A percentile compares a stretch with the other conserved stretches of the same genome.
Evolutionary conservation across 1,139 yeast genomes (phyloP).

Genomic region (Debaryomycetaceae sp.): DNA sequence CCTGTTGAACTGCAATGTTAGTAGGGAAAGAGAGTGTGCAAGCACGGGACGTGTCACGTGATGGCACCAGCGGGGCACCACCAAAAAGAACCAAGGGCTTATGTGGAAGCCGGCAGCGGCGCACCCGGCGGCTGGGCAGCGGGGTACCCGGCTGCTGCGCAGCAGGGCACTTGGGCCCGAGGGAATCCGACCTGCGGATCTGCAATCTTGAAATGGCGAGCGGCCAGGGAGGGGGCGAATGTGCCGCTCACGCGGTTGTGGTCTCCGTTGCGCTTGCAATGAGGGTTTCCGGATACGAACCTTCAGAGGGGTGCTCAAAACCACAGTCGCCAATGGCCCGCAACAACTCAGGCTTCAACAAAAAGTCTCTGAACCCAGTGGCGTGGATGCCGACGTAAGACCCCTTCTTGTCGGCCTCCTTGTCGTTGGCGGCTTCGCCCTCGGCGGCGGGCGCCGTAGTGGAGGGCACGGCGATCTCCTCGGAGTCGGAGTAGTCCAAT

Average conservation of each 20-base stretch:
- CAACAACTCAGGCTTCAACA: constrained; percentile 91
- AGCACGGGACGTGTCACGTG: too few species aligned
- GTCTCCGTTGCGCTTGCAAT: too few species aligned
- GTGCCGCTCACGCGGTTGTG: constrained; percentile 5
- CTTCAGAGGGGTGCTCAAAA: constrained; percentile 99
- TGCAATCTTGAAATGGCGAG: too few species aligned
- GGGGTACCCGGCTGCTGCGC: too few species aligned
- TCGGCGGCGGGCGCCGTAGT: constrained; percentile 51
- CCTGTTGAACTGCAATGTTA: constrained; percentile 74
- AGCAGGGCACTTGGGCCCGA: too few species aligned
- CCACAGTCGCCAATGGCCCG: constrained; percentile 99
- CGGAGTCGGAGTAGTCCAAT: constrained; percentile 97
- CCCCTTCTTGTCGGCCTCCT: constrained; percentile 83
- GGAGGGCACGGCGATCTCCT: constrained; percentile 82
- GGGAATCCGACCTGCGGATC: too few species aligned
- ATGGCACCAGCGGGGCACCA: too few species aligned
- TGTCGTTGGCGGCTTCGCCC: constrained; percentile 42
- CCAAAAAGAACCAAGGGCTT: too few species aligned
- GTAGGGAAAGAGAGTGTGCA: not conserved
- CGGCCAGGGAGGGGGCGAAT: too few species aligned
- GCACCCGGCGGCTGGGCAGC: too few species aligned
- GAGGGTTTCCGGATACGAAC: constrained; percentile 49
- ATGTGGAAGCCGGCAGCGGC: too few species aligned
- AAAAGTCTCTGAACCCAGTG: constrained; percentile 96
- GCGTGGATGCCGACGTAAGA: constrained; percentile 98